Evolutionary conservation across 306 rosid species (phyloP), one percentile per base, ranked within the genome.

Genomic region (Crataegus laevigata): DNA sequence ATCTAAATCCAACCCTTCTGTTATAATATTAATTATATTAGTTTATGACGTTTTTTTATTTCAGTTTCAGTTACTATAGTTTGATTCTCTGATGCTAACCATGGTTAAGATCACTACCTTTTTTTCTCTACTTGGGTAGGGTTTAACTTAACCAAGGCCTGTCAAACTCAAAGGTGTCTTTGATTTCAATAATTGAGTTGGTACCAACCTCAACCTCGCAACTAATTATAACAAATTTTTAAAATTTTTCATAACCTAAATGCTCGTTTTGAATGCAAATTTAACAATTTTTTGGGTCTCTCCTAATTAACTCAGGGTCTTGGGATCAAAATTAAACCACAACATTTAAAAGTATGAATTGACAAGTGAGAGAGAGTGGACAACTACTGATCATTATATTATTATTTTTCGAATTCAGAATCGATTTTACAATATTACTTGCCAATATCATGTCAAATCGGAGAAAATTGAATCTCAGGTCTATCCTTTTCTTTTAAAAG

Each of bases 111-210:
- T 28, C 9, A 28, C 10, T 5, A 25, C 19, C 19, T 6, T 3
- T 59, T 61, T 32, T 32, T 4, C 29, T 8, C 11, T 10, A 30
- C 68, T 19, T 10, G 47, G 47, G 25, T 65, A 65, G 45, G 25
- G 47, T 34, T 59, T 60, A 60, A 5, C 36, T 11, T 15, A 29
- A 62, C 67, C 69, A 43, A 18, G 12, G 24, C 69, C 45, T 8
- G 71, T 71, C 63, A 25, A 40, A 76, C 42, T 62, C 11, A 29
- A 17, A 29, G 13, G 13, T 34, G 43, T 24, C 68, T 40, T 40
- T 69, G 80, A 55, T 38, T 38, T 38, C 74, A 68, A 54, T 68
- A 15, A 67, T 76, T 75, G 66, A 76, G 18, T n/a, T n/a, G 10
- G 28, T 29, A 61, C 25, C 69, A 19, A 19, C 4, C 28, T 50